Evolutionary conservation across 2,329 filamentous ascomycete genomes (phyloP).

Genomic region (Hymenotorrendiella dingleyae): DNA sequence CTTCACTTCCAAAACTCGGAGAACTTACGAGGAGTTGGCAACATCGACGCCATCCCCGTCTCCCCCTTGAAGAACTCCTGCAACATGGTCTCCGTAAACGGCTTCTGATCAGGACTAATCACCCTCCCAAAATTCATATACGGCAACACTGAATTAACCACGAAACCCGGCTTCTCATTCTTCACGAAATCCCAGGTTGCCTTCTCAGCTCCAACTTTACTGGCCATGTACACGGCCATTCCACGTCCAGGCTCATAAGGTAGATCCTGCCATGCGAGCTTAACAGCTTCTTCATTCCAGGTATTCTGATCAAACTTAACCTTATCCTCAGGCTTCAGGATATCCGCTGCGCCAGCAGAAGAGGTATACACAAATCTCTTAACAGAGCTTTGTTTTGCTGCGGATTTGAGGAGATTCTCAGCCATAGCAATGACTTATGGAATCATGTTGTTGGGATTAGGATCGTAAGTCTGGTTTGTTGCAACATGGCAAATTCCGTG

Average conservation of each 20-base stretch:
- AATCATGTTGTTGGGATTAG: conserved; percentile 37
- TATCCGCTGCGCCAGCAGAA: conserved; percentile 24
- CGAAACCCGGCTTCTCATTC: conserved; percentile 28
- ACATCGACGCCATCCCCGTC: no score
- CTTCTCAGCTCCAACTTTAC: conserved; percentile 35
- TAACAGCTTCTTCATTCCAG: conserved; percentile 33
- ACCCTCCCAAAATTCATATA: conserved; percentile 13
- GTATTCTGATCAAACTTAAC: conserved; percentile 24
- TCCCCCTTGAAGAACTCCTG: not conserved
- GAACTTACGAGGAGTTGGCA: not conserved
- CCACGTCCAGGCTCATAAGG: conserved; percentile 23
- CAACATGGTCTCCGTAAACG: not conserved
- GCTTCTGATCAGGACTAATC: not conserved
- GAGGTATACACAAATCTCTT: conserved; percentile 37
- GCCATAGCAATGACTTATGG: conserved; percentile 29
- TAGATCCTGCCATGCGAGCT: conserved; percentile 33
- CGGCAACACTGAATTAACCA: conserved; percentile 26
- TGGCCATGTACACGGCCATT: conserved; percentile 33
- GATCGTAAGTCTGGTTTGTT: conserved; percentile 29
- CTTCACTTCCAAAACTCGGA: not conserved
- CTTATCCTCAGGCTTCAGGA: conserved; percentile 16
- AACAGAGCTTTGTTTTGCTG: conserved; percentile 30
- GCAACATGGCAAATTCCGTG: conserved; percentile 36
- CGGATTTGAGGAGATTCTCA: conserved; percentile 31
- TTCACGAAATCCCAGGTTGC: conserved; percentile 35